Base-by-base conservation (phyloP, 2,329 filamentous ascomycete species). In the Blastomyces parvus region DNA sequence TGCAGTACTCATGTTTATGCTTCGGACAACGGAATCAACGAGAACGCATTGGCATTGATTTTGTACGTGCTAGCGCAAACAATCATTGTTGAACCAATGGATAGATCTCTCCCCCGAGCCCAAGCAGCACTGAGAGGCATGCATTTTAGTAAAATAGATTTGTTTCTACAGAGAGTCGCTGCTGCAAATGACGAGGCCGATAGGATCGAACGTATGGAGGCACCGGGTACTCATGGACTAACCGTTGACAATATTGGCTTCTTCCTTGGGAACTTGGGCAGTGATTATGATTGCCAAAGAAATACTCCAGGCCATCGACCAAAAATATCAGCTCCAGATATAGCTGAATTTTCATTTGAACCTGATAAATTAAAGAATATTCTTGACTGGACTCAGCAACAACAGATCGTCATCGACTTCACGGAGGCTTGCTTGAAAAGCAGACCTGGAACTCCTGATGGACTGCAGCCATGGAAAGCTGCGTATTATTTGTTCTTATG, bases 221-320 rank as follows among this genome's bases (percentile, higher is more conserved):
- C 58, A 13, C 58, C 58, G 11, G 58, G 58, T 8, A 17, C 40
- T 6, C 58, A 60, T 22, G 40, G 58, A 25, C 2, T 60, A 19
- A 46, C 58, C 17, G 58, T 48, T 48, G 58, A 60, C 40, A 30
- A n/a, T 6, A 3, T 60, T 19, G 58, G 58, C 14, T 60, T 60
- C n/a, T 46, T 60, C 9, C 40, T 60, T 33, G 58, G 58, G 17
- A 60, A 36, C 40, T 30, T 60, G 17, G 58, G 58, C 8, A 40
- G 33, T 13, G 58, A 60, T 60, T 60, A 60, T 46, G 58, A 60
- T 48, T 44, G 40, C 30, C 58, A 60, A 46, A 46, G n/a, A 38
- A 60, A 60, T 33, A 46, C 36, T 22, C 58, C 58, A 36, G 58
- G 58, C 17, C 46, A 46, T 17, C 40, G 58, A 46, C 58, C 40